phyloP scores from a whole-genome alignment of 1,284 basidiomycete genomes.

The Cutaneotrichosporon sp. region DNA sequence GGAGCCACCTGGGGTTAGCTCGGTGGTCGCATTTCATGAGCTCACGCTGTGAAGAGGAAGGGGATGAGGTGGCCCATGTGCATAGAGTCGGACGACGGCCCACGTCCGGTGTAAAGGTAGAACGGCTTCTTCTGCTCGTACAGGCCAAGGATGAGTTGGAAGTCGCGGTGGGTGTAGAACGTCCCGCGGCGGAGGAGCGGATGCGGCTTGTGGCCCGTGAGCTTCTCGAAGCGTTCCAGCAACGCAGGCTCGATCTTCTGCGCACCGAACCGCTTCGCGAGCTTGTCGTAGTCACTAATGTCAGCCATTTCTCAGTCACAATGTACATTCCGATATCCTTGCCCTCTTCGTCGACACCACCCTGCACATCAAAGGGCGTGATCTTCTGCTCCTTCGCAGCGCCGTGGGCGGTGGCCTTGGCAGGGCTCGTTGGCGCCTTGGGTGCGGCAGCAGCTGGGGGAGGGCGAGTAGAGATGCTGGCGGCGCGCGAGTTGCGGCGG shows the following conservation, averaged over 20 bases:
- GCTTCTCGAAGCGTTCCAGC: conserved; percentile 81
- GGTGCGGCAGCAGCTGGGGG: conserved; percentile 28
- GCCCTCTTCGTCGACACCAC: conserved; percentile 83
- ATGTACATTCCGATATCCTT: conserved; percentile 74
- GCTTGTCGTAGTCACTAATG: conserved; percentile 85
- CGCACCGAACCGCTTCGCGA: conserved; percentile 92
- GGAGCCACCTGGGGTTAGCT: conserved; percentile 71
- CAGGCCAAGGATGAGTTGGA: conserved; percentile 89
- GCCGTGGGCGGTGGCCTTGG: conserved; percentile 6
- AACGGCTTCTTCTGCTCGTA: conserved; percentile 97
- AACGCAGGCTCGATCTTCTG: conserved; percentile 72
- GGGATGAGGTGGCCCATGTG: conserved; percentile 98
- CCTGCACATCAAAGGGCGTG: conserved; percentile 98
- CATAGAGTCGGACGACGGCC: conserved; percentile 95
- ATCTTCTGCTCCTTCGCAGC: conserved; percentile 71
- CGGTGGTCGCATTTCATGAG: conserved; percentile 19
- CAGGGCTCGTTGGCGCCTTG: conserved; percentile 14
- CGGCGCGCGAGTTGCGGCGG: conserved; percentile 31
- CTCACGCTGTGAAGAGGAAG: conserved; percentile 93
- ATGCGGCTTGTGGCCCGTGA: conserved; percentile 91
- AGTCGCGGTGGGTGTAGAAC: conserved; percentile 98
- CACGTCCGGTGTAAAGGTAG: conserved; percentile 96
- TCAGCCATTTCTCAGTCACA: neutral
- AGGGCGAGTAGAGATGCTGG: neutral
- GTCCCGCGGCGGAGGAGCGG: conserved; percentile 84